Percentiles rank a stretch among this genome's conserved stretches.
Conservation (phyloP, 352 stramenopile genomes). For the Pythium coloratum region DNA sequence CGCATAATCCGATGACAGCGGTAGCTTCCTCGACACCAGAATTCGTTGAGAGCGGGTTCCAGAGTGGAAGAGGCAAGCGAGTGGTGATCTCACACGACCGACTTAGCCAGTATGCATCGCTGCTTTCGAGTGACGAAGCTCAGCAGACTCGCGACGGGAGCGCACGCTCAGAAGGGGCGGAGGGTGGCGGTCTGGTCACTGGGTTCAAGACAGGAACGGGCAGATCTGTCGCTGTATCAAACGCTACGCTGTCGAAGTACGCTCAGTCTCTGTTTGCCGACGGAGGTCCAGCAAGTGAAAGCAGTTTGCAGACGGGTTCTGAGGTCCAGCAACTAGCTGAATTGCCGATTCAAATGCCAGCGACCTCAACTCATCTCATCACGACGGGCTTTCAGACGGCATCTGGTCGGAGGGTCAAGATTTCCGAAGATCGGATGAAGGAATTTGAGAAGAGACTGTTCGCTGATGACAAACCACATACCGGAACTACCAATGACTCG, state of each 20-base stretch:
- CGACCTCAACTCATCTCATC: neutral
- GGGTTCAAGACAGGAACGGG: neutral
- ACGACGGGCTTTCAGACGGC: constrained; percentile 13
- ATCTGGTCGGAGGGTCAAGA: constrained; percentile 4
- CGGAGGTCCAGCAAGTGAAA: neutral
- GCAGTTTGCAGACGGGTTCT: too few relatives aligned
- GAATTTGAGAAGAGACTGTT: constrained; percentile 14
- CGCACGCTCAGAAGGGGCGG: neutral
- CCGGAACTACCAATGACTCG: too few relatives aligned
- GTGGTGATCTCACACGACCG: neutral
- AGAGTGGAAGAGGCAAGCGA: neutral
- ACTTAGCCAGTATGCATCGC: neutral
- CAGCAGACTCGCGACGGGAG: neutral
- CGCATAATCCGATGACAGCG: too few relatives aligned
- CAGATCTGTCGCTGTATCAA: neutral
- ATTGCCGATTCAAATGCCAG: neutral
- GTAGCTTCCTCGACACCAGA: too few relatives aligned
- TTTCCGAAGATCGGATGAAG: constrained; percentile 16
- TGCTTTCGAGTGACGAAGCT: neutral
- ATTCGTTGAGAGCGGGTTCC: neutral
- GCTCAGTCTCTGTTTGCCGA: neutral
- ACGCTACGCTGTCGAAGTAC: neutral
- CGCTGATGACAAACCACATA: too few relatives aligned
- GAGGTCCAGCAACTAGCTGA: too few relatives aligned
- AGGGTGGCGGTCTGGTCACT: neutral